Base-by-base conservation (phyloP, 805 yeast species). In the Myxozyma geophila region DNA sequence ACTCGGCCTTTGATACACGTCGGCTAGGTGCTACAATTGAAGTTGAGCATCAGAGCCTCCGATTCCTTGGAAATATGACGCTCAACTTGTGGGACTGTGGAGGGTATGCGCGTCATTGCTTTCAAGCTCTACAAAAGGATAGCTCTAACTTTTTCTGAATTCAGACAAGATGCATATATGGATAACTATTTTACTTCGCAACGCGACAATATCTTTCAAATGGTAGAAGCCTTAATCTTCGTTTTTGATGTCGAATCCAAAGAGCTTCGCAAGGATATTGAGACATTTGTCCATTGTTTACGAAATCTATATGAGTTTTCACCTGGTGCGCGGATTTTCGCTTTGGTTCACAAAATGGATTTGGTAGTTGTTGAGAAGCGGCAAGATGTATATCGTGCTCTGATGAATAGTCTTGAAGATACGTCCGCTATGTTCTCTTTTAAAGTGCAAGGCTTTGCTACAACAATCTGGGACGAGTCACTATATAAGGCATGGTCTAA, bases 21-120 rank as follows among this genome's bases (percentile, higher is more conserved):
- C 81, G 98, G 62, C 77, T 95, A 13, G 98, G 98, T 1, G 98
- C 99, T 10, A 95, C 99, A 0, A 92, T 95, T 62, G 99, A 95
- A 73, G 98, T 95, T n/a, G 99, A 95, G 74, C 97, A 95, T 74
- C 91, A 98, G 1, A 97, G 93, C 77, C 78, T 95, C 60, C 80
- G 98, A 56, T 92, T 95, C 72, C 79, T 95, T 63, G 97, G 97
- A 0, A 92, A 93, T 74, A 91, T 95, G 96, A 92, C 98, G 0
- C 80, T 95, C 52, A 93, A 93, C 72, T 79, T 95, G 23, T 92
- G 98, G 98, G 99, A 95, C 76, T 95, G 99, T 77, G 99, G 98
- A 72, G 97, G 97, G 70, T 69, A 47, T 23, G 67, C 54, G 10
- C 6, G 21, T 10, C 9, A 17, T 37, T 21, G 13, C 3, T 28